Evolutionary conservation across 306 rosid species (phyloP).

Genomic region (Gleditsia sinensis): DNA sequence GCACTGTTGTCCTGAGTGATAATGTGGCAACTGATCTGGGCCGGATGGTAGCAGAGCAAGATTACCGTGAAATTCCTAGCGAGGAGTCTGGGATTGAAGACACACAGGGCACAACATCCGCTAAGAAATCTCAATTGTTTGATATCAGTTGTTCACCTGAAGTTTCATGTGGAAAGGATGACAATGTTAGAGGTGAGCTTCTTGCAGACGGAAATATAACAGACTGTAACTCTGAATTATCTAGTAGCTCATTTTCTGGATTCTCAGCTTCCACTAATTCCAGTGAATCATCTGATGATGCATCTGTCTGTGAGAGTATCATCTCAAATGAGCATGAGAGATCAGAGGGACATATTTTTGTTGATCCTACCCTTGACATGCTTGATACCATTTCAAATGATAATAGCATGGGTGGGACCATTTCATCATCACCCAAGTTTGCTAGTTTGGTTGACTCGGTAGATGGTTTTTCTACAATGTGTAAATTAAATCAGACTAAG

Average conservation of each 20-base stretch:
- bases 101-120: not conserved
- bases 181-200: constrained; percentile 44
- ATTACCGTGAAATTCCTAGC: constrained; percentile 31
- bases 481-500: constrained; percentile 43
- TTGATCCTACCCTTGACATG: constrained; percentile 41
- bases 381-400: constrained; percentile 35
- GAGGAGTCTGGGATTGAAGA: constrained; percentile 38
- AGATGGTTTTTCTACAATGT: constrained; percentile 41
- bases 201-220: constrained; percentile 36
- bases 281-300: constrained; percentile 70
- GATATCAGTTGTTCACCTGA: constrained; percentile 35
- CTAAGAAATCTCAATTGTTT: constrained; percentile 34
- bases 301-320: constrained; percentile 62
- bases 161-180: constrained; percentile 43
- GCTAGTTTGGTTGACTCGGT: constrained; percentile 64
- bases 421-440: constrained; percentile 75
- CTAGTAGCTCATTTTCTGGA: constrained; percentile 70
- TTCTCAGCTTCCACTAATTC: constrained; percentile 51
- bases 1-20: constrained; percentile 13
- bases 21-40: constrained; percentile 35
- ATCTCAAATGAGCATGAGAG: constrained; percentile 56
- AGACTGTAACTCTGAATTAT: constrained; percentile 51
- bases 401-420: constrained; percentile 34
- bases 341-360: constrained; percentile 53
- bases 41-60: constrained; percentile 43